Conservation (phyloP, 2,329 filamentous ascomycete genomes). For the Botryotinia convoluta region DNA sequence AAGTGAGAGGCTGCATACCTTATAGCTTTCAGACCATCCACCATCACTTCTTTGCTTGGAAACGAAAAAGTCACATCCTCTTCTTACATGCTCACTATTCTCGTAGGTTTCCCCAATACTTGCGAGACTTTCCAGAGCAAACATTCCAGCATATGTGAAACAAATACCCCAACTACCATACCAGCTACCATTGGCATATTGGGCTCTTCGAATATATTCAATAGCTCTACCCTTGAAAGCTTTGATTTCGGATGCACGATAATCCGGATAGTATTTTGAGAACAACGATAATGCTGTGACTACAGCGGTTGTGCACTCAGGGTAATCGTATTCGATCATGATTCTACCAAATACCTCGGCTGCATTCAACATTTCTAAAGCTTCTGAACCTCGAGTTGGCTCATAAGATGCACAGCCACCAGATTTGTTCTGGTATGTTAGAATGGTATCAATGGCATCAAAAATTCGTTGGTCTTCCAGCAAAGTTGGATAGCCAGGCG, state of each 20-base stretch:
- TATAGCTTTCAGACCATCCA: constrained; percentile 95
- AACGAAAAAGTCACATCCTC: constrained; percentile 82
- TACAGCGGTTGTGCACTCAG: constrained; percentile 93
- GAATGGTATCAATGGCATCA: constrained; percentile 84
- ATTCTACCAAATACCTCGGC: constrained; percentile 95
- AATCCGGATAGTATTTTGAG: constrained; percentile 74
- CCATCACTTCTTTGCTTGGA: constrained; percentile 84
- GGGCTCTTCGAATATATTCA: constrained; percentile 76
- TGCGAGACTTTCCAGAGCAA: constrained; percentile 82
- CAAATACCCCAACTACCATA: constrained; percentile 98
- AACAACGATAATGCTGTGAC: constrained; percentile 86
- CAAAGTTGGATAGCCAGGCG: constrained; percentile 69
- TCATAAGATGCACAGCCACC: constrained; percentile 93
- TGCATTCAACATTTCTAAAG: constrained; percentile 83
- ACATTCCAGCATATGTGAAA: constrained; percentile 97
- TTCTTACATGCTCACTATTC: constrained; percentile 67
- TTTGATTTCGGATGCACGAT: constrained; percentile 73
- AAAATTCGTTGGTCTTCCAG: constrained; percentile 76
- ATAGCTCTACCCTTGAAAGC: constrained; percentile 71
- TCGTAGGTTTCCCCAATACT: constrained; percentile 78
- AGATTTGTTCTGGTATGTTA: constrained; percentile 84
- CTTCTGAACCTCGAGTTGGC: constrained; percentile 70
- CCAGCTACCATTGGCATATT: constrained; percentile 85
- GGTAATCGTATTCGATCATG: constrained; percentile 99
- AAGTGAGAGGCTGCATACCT: constrained; percentile 43